These are phyloP conservation scores for Cryptomeria japonica DNA, from an alignment of 75 land plant species.

Conservation along the genomic window DNA sequence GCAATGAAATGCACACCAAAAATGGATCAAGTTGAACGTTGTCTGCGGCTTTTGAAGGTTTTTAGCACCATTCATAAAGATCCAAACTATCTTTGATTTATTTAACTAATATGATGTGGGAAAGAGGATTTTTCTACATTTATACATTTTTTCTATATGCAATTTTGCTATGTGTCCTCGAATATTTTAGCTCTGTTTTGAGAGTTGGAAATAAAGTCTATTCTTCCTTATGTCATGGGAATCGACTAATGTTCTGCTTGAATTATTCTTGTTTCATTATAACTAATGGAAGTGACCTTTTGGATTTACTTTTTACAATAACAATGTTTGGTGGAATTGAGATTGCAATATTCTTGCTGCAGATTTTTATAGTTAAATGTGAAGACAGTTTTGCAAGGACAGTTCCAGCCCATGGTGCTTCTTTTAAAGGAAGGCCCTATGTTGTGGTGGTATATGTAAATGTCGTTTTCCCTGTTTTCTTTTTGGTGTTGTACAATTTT, in stretches of 20 bases:
- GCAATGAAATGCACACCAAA: background rate
- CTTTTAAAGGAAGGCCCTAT: slow-evolving; percentile 34
- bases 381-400: slow-evolving; percentile 31
- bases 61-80: background rate
- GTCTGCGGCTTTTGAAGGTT: slow-evolving; percentile 24
- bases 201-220: too few species aligned
- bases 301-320: background rate
- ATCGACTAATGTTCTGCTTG: too few species aligned
- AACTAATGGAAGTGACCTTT: background rate
- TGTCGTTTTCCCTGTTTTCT: slow-evolving; percentile 10
- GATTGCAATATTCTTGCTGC: slow-evolving; percentile 12
- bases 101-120: background rate
- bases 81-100: background rate
- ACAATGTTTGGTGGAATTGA: background rate
- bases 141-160: background rate
- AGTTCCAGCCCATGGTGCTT: slow-evolving; percentile 35
- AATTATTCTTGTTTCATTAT: background rate
- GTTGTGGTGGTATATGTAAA: slow-evolving; percentile 24
- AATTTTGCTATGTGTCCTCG: too few species aligned
- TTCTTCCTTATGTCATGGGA: too few species aligned
- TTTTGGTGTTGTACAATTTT: background rate
- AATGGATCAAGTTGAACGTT: slow-evolving; percentile 29
- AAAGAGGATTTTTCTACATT: background rate
- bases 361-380: slow-evolving; percentile 32
- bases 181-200: background rate